Conservation (phyloP, 345 rosid species). For the Citrus sp. region DNA sequence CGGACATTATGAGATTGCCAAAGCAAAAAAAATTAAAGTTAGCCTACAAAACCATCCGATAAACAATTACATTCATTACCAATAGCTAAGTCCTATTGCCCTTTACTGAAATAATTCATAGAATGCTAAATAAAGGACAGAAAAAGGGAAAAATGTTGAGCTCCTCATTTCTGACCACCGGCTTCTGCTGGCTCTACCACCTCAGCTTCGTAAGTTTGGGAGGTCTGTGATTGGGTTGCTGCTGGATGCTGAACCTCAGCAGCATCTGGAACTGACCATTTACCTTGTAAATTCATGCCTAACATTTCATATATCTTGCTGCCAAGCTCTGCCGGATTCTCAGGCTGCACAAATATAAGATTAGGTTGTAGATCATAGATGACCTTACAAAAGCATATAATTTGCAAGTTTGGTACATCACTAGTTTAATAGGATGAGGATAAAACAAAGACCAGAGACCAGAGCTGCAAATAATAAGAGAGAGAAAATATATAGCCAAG, state of each 20-base stretch:
- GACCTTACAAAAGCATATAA: neutral
- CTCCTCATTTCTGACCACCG: constrained; percentile 55
- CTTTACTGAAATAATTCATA: neutral
- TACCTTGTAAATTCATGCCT: constrained; percentile 74
- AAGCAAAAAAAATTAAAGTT: neutral
- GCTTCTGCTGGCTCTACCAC: constrained; percentile 74
- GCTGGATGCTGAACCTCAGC: constrained; percentile 27
- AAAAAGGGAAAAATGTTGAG: neutral
- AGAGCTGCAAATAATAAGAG: neutral
- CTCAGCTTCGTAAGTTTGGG: constrained; percentile 71
- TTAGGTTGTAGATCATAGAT: neutral
- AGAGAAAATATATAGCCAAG: neutral
- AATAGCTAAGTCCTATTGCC: neutral
- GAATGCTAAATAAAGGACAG: neutral
- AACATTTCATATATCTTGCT: constrained; percentile 99
- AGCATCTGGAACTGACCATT: constrained; percentile 55
- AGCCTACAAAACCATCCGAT: neutral
- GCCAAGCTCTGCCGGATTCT: constrained; percentile 88
- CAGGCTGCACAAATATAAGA: constrained; percentile 55
- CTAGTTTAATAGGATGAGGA: neutral
- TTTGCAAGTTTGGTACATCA: neutral
- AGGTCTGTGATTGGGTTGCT: constrained; percentile 17
- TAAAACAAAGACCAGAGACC: neutral
- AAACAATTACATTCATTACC: neutral
- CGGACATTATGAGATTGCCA: neutral